These are phyloP conservation scores for Flagelloscypha sp. DNA, from an alignment of 768 basidiomycete species.

Conservation along the genomic window DNA sequence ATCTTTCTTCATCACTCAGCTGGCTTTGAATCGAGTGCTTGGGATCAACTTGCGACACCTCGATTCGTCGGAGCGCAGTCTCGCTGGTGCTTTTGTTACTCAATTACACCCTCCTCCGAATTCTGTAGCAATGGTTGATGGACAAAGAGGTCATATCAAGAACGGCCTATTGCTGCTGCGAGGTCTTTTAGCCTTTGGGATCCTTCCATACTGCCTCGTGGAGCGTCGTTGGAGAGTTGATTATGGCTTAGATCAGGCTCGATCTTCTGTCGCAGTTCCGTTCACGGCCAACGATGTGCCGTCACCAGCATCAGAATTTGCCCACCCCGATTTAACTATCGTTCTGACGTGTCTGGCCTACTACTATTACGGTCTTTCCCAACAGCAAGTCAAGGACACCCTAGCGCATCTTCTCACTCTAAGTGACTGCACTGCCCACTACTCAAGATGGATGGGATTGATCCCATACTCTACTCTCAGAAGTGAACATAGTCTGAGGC, in stretches of 20 bases:
- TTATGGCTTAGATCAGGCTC: slow-evolving; percentile 35
- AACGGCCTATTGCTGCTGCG: slow-evolving; percentile 33
- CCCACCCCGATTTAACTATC: slow-evolving; percentile 43
- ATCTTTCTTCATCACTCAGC: too few relatives aligned
- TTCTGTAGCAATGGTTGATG: too few relatives aligned
- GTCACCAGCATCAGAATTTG: slow-evolving; percentile 37
- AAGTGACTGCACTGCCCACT: slow-evolving; percentile 33
- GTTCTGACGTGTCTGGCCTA: slow-evolving; percentile 39
- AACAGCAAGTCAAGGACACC: slow-evolving; percentile 26
- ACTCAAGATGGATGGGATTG: slow-evolving; percentile 35
- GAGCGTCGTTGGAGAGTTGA: slow-evolving; percentile 43
- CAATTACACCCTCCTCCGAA: too few relatives aligned
- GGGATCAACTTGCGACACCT: too few relatives aligned
- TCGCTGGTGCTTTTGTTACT: too few relatives aligned
- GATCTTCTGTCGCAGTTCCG: slow-evolving; percentile 43
- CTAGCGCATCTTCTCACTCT: slow-evolving; percentile 30
- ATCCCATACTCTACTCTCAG: slow-evolving; percentile 22
- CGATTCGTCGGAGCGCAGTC: too few relatives aligned
- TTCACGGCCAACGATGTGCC: slow-evolving; percentile 47
- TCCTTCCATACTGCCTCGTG: slow-evolving; percentile 29
- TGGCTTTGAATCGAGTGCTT: too few relatives aligned
- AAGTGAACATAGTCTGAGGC: too few relatives aligned
- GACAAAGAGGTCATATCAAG: too few relatives aligned
- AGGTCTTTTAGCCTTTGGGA: slow-evolving; percentile 33
- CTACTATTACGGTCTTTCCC: slow-evolving; percentile 38